Conservation (phyloP, 768 basidiomycete genomes). For the Pleurotus platypus region DNA sequence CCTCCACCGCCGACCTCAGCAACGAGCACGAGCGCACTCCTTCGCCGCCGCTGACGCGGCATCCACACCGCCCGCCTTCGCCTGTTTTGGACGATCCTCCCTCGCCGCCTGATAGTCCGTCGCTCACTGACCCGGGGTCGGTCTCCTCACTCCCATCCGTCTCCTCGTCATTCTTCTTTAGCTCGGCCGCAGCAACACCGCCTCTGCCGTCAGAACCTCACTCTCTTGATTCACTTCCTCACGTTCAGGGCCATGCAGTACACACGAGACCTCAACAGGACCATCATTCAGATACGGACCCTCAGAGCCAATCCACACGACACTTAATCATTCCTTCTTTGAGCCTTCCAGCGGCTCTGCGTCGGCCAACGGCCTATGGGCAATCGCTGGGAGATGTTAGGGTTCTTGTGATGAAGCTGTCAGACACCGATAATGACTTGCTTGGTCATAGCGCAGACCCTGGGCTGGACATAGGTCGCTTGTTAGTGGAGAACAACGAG, state of each 20-base stretch:
- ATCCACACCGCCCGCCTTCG: constrained; percentile 30
- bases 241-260: constrained; percentile 8
- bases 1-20: not conserved
- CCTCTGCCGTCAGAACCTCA: constrained; percentile 22
- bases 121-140: constrained; percentile 39
- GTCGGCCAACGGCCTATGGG: constrained; percentile 62
- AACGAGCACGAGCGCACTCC: not conserved
- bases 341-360: constrained; percentile 57
- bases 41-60: not conserved
- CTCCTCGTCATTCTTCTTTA: constrained; percentile 76
- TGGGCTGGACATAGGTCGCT: constrained; percentile 13
- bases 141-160: constrained; percentile 71
- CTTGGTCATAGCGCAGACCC: not conserved
- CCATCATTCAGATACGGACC: constrained; percentile 37
- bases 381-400: constrained; percentile 63
- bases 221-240: constrained; percentile 8
- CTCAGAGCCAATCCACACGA: constrained; percentile 35
- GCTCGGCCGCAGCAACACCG: constrained; percentile 66
- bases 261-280: constrained; percentile 7
- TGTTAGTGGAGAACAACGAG: constrained; percentile 62
- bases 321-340: constrained; percentile 72
- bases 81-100: constrained; percentile 47
- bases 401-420: constrained; percentile 36
- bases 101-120: constrained; percentile 61
- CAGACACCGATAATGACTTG: not conserved